Evolutionary conservation across 495 filamentous ascomycete species (phyloP).

Genomic region (Penicillium daleae): DNA sequence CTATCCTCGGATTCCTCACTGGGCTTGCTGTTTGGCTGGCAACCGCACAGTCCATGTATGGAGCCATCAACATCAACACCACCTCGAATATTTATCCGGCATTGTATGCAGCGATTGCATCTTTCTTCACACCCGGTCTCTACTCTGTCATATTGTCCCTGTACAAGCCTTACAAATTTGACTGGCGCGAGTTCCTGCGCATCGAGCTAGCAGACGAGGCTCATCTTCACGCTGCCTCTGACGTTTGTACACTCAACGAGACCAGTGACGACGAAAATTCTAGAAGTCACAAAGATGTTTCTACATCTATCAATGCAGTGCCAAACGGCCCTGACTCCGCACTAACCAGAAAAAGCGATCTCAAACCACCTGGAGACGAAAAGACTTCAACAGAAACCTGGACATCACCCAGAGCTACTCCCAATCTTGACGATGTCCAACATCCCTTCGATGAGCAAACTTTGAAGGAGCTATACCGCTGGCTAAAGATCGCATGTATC

Average conservation of each 20-base stretch:
- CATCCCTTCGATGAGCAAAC: conserved; percentile 43
- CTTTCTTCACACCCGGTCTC: conserved; percentile 41
- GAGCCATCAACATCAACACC: conserved; percentile 36
- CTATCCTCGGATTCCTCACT: conserved; percentile 41
- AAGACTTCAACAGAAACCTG: neutral
- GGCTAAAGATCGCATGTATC: conserved; percentile 44
- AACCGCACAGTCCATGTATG: conserved; percentile 38
- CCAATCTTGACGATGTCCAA: conserved; percentile 32
- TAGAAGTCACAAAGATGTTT: neutral
- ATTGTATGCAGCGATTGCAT: conserved; percentile 40
- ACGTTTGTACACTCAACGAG: conserved; percentile 20
- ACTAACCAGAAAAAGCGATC: neutral
- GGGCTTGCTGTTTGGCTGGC: conserved; percentile 44
- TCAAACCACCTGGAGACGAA: neutral
- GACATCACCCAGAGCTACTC: neutral
- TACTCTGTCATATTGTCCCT: conserved; percentile 48
- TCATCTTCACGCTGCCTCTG: conserved; percentile 22
- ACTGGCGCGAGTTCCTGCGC: conserved; percentile 54
- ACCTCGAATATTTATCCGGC: conserved; percentile 37
- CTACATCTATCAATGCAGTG: neutral
- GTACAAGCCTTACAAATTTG: conserved; percentile 50
- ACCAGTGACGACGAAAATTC: conserved; percentile 11
- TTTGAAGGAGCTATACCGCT: conserved; percentile 36
- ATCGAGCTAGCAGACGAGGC: conserved; percentile 39
- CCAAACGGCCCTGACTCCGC: conserved; percentile 22